phyloP scores from a whole-genome alignment of 345 rosid species.

The Sapria himalayana region DNA sequence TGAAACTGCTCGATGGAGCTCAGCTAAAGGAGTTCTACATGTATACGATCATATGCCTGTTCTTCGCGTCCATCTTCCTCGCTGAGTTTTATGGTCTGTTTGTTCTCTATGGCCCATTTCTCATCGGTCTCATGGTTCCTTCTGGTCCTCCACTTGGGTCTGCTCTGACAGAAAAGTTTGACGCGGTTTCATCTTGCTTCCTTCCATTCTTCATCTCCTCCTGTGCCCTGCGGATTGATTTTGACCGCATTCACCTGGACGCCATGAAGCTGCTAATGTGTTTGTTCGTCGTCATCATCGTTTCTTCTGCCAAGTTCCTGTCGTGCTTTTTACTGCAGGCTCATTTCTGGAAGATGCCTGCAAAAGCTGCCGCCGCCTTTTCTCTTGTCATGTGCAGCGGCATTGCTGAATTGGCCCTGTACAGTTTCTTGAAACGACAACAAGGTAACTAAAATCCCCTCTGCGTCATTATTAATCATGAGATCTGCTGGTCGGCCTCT shows the following conservation, averaged over 20 bases:
- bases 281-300: not conserved
- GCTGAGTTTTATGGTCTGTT: constrained; percentile 2
- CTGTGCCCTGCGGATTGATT: constrained; percentile 9
- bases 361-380: constrained; percentile 6
- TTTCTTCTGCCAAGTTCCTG: not conserved
- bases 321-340: not conserved
- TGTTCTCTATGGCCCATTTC: constrained; percentile 5
- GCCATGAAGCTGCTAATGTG: not conserved
- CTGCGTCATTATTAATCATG: not conserved
- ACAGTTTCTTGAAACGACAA: not conserved
- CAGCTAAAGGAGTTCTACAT: constrained; percentile 6
- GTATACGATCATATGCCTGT: constrained; percentile 7
- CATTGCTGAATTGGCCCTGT: constrained; percentile 6
- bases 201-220: constrained; percentile 11
- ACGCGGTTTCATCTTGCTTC: constrained; percentile 8
- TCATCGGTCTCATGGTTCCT: constrained; percentile 12
- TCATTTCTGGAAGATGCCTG: constrained; percentile 9
- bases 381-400: constrained; percentile 7
- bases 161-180: constrained; percentile 12
- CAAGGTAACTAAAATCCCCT: constrained; percentile 1
- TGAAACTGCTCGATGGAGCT: constrained; percentile 8
- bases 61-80: not conserved
- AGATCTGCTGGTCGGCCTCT: not conserved
- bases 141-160: constrained; percentile 14
- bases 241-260: not conserved